A percentile compares a stretch with the other conserved stretches of the same genome.
phyloP scores from a whole-genome alignment of 2,329 filamentous ascomycete species.

The Venturia nashicola region DNA sequence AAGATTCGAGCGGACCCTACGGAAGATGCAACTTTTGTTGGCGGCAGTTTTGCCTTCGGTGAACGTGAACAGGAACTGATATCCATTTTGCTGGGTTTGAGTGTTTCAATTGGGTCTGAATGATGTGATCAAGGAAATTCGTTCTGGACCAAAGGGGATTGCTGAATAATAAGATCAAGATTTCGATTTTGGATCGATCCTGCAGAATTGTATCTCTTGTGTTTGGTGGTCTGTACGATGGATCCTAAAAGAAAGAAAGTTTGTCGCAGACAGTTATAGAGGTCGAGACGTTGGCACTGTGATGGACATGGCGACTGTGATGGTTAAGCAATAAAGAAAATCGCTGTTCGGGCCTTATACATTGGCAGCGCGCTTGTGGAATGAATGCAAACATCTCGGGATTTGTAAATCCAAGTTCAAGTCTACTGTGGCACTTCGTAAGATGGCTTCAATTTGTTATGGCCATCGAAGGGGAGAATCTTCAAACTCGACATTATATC shows the following conservation, averaged over 20 bases:
- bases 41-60: background rate
- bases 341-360: background rate
- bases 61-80: background rate
- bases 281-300: too few species aligned
- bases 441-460: background rate
- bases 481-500: background rate
- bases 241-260: too few species aligned
- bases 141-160: too few species aligned
- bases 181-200: too few species aligned
- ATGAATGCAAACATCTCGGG: background rate
- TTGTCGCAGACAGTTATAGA: too few species aligned
- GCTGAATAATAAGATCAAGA: too few species aligned
- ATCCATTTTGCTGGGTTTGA: background rate
- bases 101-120: background rate
- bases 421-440: background rate
- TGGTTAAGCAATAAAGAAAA: too few species aligned
- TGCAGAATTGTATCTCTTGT: too few species aligned
- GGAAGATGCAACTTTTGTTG: background rate
- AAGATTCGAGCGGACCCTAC: background rate
- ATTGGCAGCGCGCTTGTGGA: background rate
- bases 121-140: too few species aligned
- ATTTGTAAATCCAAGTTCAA: background rate
- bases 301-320: too few species aligned
- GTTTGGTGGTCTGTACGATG: too few species aligned
- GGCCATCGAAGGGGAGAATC: background rate